phyloP scores from a whole-genome alignment of 2,329 filamentous ascomycete genomes.

The Diplodia intermedia region DNA sequence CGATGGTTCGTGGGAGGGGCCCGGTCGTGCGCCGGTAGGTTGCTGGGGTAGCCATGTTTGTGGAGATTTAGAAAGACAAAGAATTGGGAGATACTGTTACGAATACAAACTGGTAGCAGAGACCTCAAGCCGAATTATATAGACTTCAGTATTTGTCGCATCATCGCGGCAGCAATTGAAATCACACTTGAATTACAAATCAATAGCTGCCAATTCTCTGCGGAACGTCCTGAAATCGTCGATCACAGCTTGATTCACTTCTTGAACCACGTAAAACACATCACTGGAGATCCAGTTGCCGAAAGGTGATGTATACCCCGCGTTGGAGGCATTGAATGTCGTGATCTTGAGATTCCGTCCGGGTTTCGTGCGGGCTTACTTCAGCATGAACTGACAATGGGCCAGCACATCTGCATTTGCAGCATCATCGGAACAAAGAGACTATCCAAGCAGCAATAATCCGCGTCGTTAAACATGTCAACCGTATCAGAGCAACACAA shows the following conservation, averaged over 20 bases:
- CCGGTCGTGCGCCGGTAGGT: slow-evolving; percentile 36
- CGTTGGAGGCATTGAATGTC: neutral
- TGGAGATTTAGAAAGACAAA: neutral
- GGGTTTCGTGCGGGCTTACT: neutral
- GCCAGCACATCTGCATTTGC: no score
- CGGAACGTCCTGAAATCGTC: neutral
- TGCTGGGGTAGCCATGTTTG: neutral
- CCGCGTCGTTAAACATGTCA: neutral
- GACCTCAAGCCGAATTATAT: neutral
- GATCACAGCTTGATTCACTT: neutral
- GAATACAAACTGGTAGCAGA: neutral
- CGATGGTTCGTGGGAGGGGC: slow-evolving; percentile 31
- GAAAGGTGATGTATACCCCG: neutral
- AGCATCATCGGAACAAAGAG: no score
- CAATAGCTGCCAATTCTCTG: neutral
- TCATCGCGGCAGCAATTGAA: neutral
- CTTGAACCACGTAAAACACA: neutral
- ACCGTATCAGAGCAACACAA: neutral
- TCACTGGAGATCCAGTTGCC: neutral
- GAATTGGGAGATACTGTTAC: neutral
- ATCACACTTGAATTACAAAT: no score
- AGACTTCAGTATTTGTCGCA: neutral
- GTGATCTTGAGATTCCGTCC: neutral
- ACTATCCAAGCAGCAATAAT: no score
- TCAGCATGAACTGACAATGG: neutral